A percentile compares a stretch with the other conserved stretches of the same genome.
phyloP scores from a whole-genome alignment of 2,329 filamentous ascomycete species.

The Amauroascus niger region DNA sequence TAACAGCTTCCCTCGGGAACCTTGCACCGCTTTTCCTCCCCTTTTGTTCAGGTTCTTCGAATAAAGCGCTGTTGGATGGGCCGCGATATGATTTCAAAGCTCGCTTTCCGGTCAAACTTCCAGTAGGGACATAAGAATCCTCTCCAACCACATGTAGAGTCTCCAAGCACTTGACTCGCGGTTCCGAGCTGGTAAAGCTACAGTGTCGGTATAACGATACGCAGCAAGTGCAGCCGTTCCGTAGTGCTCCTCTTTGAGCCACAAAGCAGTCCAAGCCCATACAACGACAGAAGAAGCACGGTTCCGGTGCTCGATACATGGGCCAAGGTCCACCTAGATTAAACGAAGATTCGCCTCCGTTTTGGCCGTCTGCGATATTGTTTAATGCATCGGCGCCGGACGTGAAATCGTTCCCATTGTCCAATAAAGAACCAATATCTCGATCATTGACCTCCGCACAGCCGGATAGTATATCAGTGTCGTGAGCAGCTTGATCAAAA shows the following conservation, averaged over 20 bases:
- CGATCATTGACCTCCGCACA: slow-evolving; percentile 27
- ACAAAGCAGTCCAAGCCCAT: slow-evolving; percentile 42
- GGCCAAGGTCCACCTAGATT: slow-evolving; percentile 30
- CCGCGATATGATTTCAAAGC: slow-evolving; percentile 36
- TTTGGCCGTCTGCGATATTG: slow-evolving; percentile 8
- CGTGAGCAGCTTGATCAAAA: slow-evolving; percentile 37
- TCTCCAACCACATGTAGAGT: slow-evolving; percentile 39
- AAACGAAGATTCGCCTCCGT: slow-evolving; percentile 10
- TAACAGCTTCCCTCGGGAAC: slow-evolving; percentile 71
- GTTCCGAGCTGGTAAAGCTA: slow-evolving; percentile 38
- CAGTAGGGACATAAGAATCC: slow-evolving; percentile 32
- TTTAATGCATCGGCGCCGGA: background rate
- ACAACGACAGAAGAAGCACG: slow-evolving; percentile 39
- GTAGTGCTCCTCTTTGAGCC: slow-evolving; percentile 36
- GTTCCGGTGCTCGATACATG: slow-evolving; percentile 37
- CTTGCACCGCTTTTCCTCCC: slow-evolving; percentile 59
- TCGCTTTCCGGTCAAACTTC: slow-evolving; percentile 32
- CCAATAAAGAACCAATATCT: slow-evolving; percentile 2
- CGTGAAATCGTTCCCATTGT: background rate
- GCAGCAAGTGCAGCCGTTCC: slow-evolving; percentile 40
- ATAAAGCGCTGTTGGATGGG: slow-evolving; percentile 17
- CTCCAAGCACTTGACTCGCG: slow-evolving; percentile 35
- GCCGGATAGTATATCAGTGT: slow-evolving; percentile 33
- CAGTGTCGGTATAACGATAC: slow-evolving; percentile 41
- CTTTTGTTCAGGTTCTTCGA: slow-evolving; percentile 32